Base-by-base conservation (phyloP, 2,329 filamentous ascomycete species). In the Moelleriella libera region DNA sequence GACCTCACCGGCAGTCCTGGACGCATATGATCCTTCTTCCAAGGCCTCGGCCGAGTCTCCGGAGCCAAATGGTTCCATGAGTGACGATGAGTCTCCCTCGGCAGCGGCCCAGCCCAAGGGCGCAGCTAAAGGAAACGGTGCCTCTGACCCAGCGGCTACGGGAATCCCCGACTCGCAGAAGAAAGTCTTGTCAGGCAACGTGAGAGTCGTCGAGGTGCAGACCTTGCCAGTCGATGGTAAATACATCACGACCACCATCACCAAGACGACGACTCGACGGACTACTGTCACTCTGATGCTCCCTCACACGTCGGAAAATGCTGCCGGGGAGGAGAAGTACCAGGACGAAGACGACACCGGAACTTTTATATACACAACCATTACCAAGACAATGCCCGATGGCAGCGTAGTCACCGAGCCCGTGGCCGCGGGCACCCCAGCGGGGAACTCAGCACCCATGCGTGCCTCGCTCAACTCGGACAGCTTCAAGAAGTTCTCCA, bases 231-330 rank as follows among this genome's bases (percentile, higher is more conserved):
- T 56, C 21, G 51, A 46, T 31, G 57, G 52, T 10, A 43, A 53
- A 1, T 41, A 51, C n/a, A 47, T 54, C 28, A 58, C 55, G 7
- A 57, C 53, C 6, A 52, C 53, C 6, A 45, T 52, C 6, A 60
- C 53, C 4, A 57, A 42, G 8, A 57, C 52, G 5, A 49, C 5
- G 40, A 51, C 46, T 11, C 44, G 11, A 11, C 43, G 28, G 7
- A 50, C 51, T 2, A 55, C 54, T 4, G 44, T 55, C 6, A 51
- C 45, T 8, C 30, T 48, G 11, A 51, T 49, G 10, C 51, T 49
- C 21, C 54, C 50, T 12, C 43, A 45, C 30, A 53, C 14, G 6
- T n/a, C 34, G 12, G 46, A 40, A 4, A 40, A 14, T 12, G 37
- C 39, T n/a, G 40, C 47, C 6, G 14, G 29, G 21, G 11, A 41